Conservation (phyloP, 352 stramenopile species). For the Phytopythium aichiense region DNA sequence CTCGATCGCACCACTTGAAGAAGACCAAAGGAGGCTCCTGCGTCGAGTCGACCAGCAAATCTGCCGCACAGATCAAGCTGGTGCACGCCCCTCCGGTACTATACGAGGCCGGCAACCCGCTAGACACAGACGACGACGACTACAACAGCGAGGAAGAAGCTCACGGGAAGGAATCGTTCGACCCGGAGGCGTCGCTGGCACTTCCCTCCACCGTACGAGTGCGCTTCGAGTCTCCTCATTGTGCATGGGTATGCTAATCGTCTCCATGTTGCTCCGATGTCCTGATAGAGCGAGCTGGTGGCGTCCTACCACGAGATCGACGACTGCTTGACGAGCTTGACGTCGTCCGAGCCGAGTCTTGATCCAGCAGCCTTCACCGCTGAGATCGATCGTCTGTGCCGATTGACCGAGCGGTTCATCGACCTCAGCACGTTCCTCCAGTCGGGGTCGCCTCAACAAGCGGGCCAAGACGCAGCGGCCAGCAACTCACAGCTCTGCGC, state of each 20-base stretch:
- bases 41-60: not conserved
- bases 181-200: slow-evolving; percentile 41
- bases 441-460: slow-evolving; percentile 4
- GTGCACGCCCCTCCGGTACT: slow-evolving; percentile 36
- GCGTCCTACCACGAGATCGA: slow-evolving; percentile 20
- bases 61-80: slow-evolving; percentile 28
- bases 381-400: slow-evolving; percentile 12
- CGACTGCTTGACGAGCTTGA: slow-evolving; percentile 23
- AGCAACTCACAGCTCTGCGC: slow-evolving; percentile 15
- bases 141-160: slow-evolving; percentile 4
- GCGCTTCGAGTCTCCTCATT: not conserved
- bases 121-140: not conserved
- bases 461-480: not conserved
- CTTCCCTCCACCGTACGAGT: slow-evolving; percentile 41
- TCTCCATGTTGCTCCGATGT: not conserved
- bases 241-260: not conserved
- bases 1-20: slow-evolving; percentile 6
- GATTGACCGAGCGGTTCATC: slow-evolving; percentile 18
- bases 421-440: slow-evolving; percentile 30
- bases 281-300: slow-evolving; percentile 23
- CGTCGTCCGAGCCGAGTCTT: not conserved
- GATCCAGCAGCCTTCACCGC: slow-evolving; percentile 1
- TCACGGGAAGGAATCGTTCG: slow-evolving; percentile 16
- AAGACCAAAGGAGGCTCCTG: not conserved
- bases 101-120: slow-evolving; percentile 9